These are phyloP conservation scores for Hypocreales sp. DNA, from an alignment of 2,329 filamentous ascomycete species.

Conservation along the genomic window DNA sequence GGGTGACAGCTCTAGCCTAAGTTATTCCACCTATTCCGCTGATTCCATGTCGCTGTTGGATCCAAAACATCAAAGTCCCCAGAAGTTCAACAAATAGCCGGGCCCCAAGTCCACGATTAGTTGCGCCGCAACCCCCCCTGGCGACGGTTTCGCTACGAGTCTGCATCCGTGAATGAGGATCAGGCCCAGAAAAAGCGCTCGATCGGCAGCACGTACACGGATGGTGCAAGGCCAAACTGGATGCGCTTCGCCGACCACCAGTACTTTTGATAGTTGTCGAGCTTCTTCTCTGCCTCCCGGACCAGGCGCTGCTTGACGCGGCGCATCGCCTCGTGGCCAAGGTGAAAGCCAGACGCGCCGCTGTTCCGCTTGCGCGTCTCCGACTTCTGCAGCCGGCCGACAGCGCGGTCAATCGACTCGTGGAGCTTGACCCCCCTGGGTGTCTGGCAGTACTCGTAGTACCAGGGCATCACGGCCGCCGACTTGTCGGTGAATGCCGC, in stretches of 20 bases:
- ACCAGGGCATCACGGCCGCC: constrained; percentile 4
- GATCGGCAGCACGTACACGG: neutral
- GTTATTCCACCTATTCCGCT: too few relatives aligned
- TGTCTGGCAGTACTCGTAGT: constrained; percentile 7
- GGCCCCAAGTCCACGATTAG: too few relatives aligned
- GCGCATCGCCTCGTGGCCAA: neutral
- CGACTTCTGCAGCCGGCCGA: neutral
- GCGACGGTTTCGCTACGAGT: too few relatives aligned
- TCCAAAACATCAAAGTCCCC: too few relatives aligned
- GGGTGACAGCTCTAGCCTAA: too few relatives aligned
- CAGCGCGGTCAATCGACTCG: neutral
- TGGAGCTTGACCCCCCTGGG: neutral
- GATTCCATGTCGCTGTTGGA: too few relatives aligned
- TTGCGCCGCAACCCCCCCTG: too few relatives aligned
- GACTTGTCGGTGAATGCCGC: neutral
- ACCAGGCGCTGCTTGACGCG: neutral
- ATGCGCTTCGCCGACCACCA: too few relatives aligned
- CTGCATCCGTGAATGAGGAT: neutral
- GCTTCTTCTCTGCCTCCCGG: neutral
- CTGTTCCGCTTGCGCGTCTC: constrained; percentile 1
- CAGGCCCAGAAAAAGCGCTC: neutral
- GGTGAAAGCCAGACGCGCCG: too few relatives aligned
- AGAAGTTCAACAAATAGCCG: too few relatives aligned
- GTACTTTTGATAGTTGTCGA: neutral
- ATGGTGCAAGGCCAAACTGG: too few relatives aligned